These are phyloP conservation scores for Coemansia aciculifera DNA, from an alignment of 192 early-diverging fungal genomes.

Conservation along the genomic window DNA sequence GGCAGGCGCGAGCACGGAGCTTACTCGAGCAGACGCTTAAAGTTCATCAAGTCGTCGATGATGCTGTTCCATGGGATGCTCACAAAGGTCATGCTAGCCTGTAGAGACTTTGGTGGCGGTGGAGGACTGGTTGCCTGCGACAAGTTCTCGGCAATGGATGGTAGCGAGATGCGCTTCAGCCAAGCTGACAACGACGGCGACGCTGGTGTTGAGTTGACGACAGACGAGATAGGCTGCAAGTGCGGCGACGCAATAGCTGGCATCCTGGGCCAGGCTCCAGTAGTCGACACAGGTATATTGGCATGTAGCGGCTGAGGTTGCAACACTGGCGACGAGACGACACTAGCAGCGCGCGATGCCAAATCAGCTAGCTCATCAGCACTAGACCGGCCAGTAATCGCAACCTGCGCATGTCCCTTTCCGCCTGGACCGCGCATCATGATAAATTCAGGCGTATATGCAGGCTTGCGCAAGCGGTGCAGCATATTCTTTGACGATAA, in stretches of 20 bases:
- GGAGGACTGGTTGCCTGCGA: constrained; percentile 55
- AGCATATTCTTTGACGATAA: constrained; percentile 63
- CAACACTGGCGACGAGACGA: constrained; percentile 47
- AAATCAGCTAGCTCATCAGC: constrained; percentile 34
- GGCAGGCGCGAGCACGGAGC: constrained; percentile 9
- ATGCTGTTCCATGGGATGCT: constrained; percentile 92
- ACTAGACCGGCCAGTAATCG: constrained; percentile 45
- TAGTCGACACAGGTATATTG: background rate
- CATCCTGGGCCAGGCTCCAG: constrained; percentile 32
- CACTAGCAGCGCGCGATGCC: constrained; percentile 39
- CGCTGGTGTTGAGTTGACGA: constrained; percentile 49
- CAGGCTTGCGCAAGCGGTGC: constrained; percentile 61
- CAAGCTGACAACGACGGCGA: constrained; percentile 54
- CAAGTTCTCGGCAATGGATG: constrained; percentile 55
- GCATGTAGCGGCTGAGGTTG: constrained; percentile 29
- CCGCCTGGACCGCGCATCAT: constrained; percentile 93
- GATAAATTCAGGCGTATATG: constrained; percentile 85
- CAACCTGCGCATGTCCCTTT: constrained; percentile 85
- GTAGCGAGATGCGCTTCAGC: constrained; percentile 59
- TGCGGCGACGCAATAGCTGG: constrained; percentile 52
- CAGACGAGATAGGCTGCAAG: constrained; percentile 38
- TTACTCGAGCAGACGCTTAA: constrained; percentile 55
- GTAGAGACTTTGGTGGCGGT: constrained; percentile 68
- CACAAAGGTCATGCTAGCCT: constrained; percentile 89
- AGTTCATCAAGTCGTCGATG: constrained; percentile 57